These are phyloP conservation scores for Coniochaeta sp. DNA, from an alignment of 2,329 filamentous ascomycete species.

Conservation along the genomic window DNA sequence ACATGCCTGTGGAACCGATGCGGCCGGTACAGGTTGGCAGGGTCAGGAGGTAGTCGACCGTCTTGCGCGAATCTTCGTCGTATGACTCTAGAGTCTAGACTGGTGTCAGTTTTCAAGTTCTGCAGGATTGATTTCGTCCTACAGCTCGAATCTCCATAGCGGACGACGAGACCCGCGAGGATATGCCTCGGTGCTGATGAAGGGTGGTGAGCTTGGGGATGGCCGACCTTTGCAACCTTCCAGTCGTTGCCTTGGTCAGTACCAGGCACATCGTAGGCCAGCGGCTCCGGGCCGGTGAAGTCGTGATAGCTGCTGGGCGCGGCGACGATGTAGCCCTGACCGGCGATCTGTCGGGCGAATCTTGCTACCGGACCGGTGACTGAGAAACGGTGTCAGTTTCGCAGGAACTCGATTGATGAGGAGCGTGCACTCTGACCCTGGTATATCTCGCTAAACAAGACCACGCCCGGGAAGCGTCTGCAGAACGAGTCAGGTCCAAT, in stretches of 20 bases:
- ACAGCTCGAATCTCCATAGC: neutral
- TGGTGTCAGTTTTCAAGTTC: constrained; percentile 1
- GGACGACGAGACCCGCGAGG: neutral
- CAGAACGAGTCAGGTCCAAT: neutral
- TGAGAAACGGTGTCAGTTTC: constrained; percentile 21
- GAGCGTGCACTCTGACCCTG: constrained; percentile 54
- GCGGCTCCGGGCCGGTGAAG: constrained; percentile 75
- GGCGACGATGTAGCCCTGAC: constrained; percentile 88
- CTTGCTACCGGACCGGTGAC: constrained; percentile 86
- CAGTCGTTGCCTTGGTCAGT: constrained; percentile 82
- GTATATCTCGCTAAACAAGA: constrained; percentile 90
- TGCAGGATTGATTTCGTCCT: no score
- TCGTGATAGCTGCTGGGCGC: constrained; percentile 90
- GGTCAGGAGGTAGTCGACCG: constrained; percentile 62
- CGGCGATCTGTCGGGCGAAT: constrained; percentile 85
- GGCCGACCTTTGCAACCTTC: constrained; percentile 69
- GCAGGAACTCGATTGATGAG: neutral
- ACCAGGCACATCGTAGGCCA: constrained; percentile 80
- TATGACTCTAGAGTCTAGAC: constrained; percentile 72
- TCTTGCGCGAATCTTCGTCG: constrained; percentile 66
- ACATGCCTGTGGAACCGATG: constrained; percentile 82
- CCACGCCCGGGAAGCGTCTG: constrained; percentile 73
- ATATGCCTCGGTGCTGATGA: neutral
- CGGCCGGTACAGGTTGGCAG: constrained; percentile 74
- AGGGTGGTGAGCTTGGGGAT: neutral